Percentiles rank a stretch among this genome's conserved stretches.
Evolutionary conservation across 2,329 filamentous ascomycete genomes (phyloP).

Genomic region (Talaromyces funiculosus): DNA sequence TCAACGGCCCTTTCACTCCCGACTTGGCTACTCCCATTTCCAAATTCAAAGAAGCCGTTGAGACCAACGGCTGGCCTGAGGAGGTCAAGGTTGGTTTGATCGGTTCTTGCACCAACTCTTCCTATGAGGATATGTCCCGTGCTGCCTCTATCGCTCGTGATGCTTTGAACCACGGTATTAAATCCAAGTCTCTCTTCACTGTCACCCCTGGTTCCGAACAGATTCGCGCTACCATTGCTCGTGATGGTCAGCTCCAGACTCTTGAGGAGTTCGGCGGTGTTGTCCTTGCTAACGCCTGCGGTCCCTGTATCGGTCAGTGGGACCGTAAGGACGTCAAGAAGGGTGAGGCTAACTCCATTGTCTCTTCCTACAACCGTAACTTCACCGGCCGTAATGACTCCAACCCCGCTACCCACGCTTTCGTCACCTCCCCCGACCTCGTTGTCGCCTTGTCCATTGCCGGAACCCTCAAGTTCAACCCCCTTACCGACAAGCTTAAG

Average conservation of each 20-base stretch:
- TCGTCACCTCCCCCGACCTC: constrained; percentile 84
- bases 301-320: constrained; percentile 92
- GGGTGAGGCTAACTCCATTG: constrained; percentile 90
- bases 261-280: constrained; percentile 95
- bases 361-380: constrained; percentile 99
- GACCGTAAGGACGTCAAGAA: constrained; percentile 90
- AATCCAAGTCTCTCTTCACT: constrained; percentile 88
- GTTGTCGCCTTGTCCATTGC: constrained; percentile 82
- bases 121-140: constrained; percentile 86
- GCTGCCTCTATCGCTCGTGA: constrained; percentile 87
- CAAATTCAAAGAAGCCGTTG: constrained; percentile 91
- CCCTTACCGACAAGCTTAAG: constrained; percentile 83
- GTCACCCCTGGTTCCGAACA: constrained; percentile 97
- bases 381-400: constrained; percentile 97
- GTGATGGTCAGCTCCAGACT: constrained; percentile 85
- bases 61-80: constrained; percentile 92
- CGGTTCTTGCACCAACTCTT: constrained; percentile 95
- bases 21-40: constrained; percentile 97
- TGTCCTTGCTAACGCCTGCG: constrained; percentile 92
- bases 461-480: constrained; percentile 87
- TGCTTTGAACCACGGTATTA: constrained; percentile 84
- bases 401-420: constrained; percentile 90
- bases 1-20: constrained; percentile 98
- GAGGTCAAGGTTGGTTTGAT: constrained; percentile 96
- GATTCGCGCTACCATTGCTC: constrained; percentile 85